Evolutionary conservation across 495 filamentous ascomycete genomes (phyloP).

Genomic region (Darksidea phi): DNA sequence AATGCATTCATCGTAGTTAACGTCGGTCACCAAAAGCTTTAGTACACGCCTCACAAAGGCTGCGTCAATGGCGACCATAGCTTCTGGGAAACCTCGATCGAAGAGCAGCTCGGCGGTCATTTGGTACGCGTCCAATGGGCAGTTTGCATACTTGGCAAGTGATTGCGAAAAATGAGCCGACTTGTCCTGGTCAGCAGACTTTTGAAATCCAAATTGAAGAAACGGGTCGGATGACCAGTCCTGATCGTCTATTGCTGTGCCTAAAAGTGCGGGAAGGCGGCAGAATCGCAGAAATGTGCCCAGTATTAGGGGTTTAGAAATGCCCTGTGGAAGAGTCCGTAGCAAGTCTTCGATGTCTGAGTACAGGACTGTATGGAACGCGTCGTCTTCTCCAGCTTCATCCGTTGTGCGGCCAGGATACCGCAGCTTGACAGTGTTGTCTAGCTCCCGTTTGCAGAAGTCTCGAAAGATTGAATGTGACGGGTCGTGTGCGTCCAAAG

Average conservation of each 20-base stretch:
- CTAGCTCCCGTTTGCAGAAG: constrained; percentile 64
- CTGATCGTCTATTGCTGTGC: neutral
- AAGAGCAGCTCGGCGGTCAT: constrained; percentile 32
- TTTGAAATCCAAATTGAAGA: neutral
- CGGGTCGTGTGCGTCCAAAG: neutral
- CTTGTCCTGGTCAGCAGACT: neutral
- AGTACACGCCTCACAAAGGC: constrained; percentile 57
- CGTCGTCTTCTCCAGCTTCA: constrained; percentile 70
- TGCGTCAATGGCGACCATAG: constrained; percentile 34
- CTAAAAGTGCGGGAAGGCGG: constrained; percentile 57
- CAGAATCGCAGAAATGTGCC: constrained; percentile 71
- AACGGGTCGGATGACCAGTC: constrained; percentile 24
- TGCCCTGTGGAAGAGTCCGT: constrained; percentile 41
- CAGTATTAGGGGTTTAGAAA: constrained; percentile 46
- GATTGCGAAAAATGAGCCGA: neutral
- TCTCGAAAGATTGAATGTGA: constrained; percentile 41
- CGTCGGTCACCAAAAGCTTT: constrained; percentile 52
- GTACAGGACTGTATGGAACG: constrained; percentile 73
- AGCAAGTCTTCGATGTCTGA: constrained; percentile 69
- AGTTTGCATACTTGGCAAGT: constrained; percentile 4
- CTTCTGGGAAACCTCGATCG: constrained; percentile 13
- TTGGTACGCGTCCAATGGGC: constrained; percentile 25
- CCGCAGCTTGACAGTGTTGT: constrained; percentile 48
- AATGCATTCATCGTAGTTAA: constrained; percentile 50
- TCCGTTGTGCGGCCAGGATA: constrained; percentile 66